Percentiles rank a stretch among this genome's conserved stretches.
These are phyloP conservation scores for Gastrolobium villosum DNA, from an alignment of 306 rosid species.

Conservation along the genomic window DNA sequence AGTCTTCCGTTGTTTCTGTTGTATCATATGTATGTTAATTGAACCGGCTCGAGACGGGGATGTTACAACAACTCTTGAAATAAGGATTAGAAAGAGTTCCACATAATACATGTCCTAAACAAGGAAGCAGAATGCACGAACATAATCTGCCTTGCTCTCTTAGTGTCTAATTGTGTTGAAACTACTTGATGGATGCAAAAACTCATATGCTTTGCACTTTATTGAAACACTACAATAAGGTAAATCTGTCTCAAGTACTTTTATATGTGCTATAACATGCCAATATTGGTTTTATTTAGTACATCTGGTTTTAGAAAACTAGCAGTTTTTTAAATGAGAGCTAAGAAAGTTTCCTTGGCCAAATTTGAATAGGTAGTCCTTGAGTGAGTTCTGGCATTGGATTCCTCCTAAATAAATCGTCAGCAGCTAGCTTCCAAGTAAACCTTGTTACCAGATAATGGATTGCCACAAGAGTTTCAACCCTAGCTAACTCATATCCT, in stretches of 20 bases:
- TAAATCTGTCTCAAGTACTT: not conserved
- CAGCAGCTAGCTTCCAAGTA: slow-evolving; percentile 64
- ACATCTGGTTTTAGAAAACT: not conserved
- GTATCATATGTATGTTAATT: too few relatives aligned
- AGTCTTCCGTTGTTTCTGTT: too few relatives aligned
- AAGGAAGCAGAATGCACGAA: too few relatives aligned
- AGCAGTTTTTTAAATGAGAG: not conserved
- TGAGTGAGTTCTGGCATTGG: slow-evolving; percentile 55
- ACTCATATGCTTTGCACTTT: not conserved
- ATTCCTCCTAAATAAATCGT: slow-evolving; percentile 56
- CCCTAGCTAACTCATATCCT: slow-evolving; percentile 63
- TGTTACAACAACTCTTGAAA: too few relatives aligned
- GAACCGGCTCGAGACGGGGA: too few relatives aligned
- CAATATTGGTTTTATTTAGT: not conserved
- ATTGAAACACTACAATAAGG: too few relatives aligned
- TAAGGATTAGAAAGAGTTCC: too few relatives aligned
- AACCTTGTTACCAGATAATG: slow-evolving; percentile 63
- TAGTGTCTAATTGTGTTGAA: not conserved
- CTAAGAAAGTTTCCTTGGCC: slow-evolving; percentile 43
- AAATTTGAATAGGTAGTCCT: slow-evolving; percentile 61
- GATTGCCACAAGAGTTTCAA: slow-evolving; percentile 60
- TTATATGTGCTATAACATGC: not conserved
- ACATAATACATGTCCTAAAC: too few relatives aligned
- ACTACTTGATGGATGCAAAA: not conserved
- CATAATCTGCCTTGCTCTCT: too few relatives aligned